Percentiles rank a stretch among this genome's conserved stretches.
phyloP scores from a whole-genome alignment of 78 protist species.

The Chrysochromulina tobinii region DNA sequence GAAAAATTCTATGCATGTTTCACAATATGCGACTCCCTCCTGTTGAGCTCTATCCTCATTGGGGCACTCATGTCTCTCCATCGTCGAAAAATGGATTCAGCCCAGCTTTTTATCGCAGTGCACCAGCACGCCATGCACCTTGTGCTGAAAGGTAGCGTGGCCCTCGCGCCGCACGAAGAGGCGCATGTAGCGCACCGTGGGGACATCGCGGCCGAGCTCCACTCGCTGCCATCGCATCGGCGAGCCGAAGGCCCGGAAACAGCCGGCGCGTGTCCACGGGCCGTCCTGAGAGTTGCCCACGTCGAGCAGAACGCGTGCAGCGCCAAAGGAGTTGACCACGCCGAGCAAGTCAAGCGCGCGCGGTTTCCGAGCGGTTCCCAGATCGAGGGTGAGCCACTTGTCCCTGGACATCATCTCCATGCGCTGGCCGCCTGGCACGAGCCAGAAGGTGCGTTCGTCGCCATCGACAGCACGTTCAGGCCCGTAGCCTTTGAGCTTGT shows the following conservation, averaged over 20 bases:
- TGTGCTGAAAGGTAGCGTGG: neutral
- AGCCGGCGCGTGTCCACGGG: neutral
- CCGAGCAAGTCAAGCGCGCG: neutral
- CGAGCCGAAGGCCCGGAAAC: neutral
- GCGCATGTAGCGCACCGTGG: neutral
- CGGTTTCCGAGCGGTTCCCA: neutral
- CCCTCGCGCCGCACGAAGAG: neutral
- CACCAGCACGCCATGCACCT: neutral
- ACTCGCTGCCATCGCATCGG: neutral
- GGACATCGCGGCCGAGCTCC: neutral
- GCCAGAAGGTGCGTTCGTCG: neutral
- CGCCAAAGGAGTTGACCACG: neutral
- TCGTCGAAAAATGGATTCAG: too few species aligned
- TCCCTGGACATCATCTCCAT: neutral
- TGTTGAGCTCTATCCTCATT: too few species aligned
- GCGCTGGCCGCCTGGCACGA: neutral
- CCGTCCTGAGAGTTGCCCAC: neutral
- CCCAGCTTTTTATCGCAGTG: neutral
- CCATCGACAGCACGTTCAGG: neutral
- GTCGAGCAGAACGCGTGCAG: neutral
- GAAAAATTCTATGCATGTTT: too few species aligned
- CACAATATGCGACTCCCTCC: too few species aligned
- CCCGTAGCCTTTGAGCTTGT: neutral
- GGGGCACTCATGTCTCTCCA: too few species aligned
- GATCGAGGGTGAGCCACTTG: neutral